A percentile compares a stretch with the other conserved stretches of the same genome.
These are phyloP conservation scores for Lichtheimia corymbifera DNA, from an alignment of 371 early-diverging fungal species.

Conservation along the genomic window DNA sequence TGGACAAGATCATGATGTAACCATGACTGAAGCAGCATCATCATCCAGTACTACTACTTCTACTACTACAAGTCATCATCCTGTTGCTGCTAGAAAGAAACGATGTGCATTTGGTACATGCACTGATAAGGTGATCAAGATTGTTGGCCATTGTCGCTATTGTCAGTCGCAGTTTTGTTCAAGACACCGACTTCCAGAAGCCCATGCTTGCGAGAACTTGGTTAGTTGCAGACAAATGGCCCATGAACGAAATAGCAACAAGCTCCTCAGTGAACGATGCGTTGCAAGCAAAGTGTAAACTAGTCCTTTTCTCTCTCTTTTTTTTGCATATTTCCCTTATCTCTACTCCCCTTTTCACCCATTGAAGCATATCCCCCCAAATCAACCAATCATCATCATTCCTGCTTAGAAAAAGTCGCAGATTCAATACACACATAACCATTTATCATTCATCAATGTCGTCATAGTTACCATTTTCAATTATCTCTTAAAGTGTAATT, in stretches of 20 bases:
- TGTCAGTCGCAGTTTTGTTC: constrained; percentile 55
- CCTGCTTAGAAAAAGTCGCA: too few relatives aligned
- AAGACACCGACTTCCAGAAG: constrained; percentile 69
- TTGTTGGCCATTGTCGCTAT: constrained; percentile 55
- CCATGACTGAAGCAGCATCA: not conserved
- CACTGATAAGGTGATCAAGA: constrained; percentile 38
- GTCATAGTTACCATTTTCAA: too few relatives aligned
- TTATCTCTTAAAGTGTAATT: too few relatives aligned
- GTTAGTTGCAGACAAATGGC: constrained; percentile 56
- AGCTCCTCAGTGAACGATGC: constrained; percentile 64
- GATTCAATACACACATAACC: too few relatives aligned
- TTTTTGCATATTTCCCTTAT: not conserved
- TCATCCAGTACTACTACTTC: not conserved
- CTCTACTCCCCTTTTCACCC: not conserved
- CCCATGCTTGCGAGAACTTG: constrained; percentile 66
- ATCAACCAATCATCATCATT: too few relatives aligned
- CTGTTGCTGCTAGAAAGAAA: constrained; percentile 14
- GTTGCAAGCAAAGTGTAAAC: constrained; percentile 63
- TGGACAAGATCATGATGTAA: constrained; percentile 7
- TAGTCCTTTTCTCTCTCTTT: not conserved
- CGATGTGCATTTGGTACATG: constrained; percentile 46
- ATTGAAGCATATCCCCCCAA: not conserved
- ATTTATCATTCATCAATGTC: too few relatives aligned
- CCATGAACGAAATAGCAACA: constrained; percentile 51
- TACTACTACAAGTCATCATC: too few relatives aligned